Evolutionary conservation across 2,329 filamentous ascomycete genomes (phyloP), one percentile per base, ranked within the genome.

Genomic region (Colletotrichum simmondsii): DNA sequence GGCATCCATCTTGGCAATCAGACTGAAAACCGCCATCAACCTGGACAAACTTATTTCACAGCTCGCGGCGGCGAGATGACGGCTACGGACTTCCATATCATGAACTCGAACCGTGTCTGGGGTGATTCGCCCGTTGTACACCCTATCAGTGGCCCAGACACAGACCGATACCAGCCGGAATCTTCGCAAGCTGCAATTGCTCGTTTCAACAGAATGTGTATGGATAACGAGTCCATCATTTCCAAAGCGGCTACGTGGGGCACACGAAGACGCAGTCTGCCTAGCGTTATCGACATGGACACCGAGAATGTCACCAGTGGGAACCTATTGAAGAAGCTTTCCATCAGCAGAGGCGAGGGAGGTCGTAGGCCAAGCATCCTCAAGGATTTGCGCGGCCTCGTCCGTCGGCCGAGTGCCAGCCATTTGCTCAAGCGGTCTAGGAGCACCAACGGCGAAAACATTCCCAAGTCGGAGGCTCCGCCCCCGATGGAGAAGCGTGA

Each of bases 191-290:
- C 83, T 19, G 89, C 89, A 11, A 91, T 91, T 24, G 83, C 84
- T 56, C 83, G 77, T 52, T 91, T 88, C 66, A 83, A 89, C 75
- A 83, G 82, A 12, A 84, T 88, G 83, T 87, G 83, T 66, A 84
- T 84, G 24, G 89, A 91, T 74, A 90, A 85, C 60, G 87, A 86
- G 32, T 92, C 91, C 0, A 84, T 92, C 12, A 80, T 91, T 11
- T 92, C 91, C 2, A 85, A 89, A 74, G 88, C 91, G 16, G 92
- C 92, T 22, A 94, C 92, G 0, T 91, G 92, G 86, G 92, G 92
- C 19, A 94, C 92, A 2, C 87, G 90, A 7, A 88, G 92, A 54
- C 88, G 89, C 70, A 92, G 92, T 14, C 84, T 93, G 61, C 90
- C 92, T 2, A 91, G 88, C 75, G 77, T 87, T 68, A 75, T 85